Percentiles rank a stretch among this genome's conserved stretches.
These are phyloP conservation scores for Heritiera littoralis DNA, from an alignment of 345 rosid species.

Conservation along the genomic window DNA sequence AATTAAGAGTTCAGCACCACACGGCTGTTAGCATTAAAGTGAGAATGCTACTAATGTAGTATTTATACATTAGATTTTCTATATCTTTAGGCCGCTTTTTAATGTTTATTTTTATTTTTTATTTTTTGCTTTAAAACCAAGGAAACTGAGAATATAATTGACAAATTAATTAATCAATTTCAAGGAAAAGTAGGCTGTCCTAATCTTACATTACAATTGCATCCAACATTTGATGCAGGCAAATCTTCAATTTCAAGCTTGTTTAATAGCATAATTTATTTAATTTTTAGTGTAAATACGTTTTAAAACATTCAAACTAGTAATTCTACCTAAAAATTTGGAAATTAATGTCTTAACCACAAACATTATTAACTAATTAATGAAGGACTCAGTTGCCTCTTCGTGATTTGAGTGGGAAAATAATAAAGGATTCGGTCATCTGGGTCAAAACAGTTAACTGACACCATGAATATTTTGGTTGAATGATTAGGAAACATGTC, in stretches of 20 bases:
- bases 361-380: neutral
- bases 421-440: neutral
- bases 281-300: neutral
- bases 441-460: slow-evolving; percentile 8
- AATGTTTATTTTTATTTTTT: too few species aligned
- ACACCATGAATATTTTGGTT: neutral
- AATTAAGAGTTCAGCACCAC: too few species aligned
- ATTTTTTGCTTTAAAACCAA: neutral
- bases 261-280: too few species aligned
- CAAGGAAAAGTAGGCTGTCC: neutral
- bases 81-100: too few species aligned
- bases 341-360: neutral
- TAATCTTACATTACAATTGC: neutral
- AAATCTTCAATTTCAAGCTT: neutral
- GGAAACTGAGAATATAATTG: neutral
- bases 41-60: too few species aligned
- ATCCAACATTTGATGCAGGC: neutral
- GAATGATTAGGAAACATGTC: neutral
- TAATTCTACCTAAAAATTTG: neutral
- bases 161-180: neutral
- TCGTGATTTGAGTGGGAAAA: neutral
- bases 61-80: too few species aligned
- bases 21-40: too few species aligned
- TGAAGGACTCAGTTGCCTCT: neutral
- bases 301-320: neutral